These are phyloP conservation scores for Nicotiana tabacum DNA, from an alignment of 257 asterid genomes.

Conservation along the genomic window DNA sequence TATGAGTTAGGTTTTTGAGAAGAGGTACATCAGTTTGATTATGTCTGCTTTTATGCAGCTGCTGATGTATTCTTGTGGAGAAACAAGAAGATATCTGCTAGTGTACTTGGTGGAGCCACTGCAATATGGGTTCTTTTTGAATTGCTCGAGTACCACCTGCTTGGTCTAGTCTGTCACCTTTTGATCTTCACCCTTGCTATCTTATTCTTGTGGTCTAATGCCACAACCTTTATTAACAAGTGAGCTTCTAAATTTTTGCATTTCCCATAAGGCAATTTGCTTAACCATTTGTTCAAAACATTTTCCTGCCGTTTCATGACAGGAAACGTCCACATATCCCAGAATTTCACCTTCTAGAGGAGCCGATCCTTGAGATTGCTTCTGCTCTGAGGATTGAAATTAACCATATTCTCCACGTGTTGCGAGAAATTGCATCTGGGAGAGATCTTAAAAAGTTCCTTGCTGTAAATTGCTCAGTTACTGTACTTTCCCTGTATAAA, in stretches of 20 bases:
- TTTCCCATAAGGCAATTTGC: no score
- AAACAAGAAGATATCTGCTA: conserved; percentile 10
- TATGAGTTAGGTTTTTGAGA: not conserved
- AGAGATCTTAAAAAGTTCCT: conserved; percentile 73
- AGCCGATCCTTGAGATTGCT: conserved; percentile 53
- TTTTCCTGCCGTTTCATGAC: conserved; percentile 10
- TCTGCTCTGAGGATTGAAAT: conserved; percentile 51
- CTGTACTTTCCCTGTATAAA: not conserved
- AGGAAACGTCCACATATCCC: conserved; percentile 75
- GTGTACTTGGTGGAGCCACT: conserved; percentile 8
- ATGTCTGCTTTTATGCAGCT: not conserved
- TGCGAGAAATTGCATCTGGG: conserved; percentile 71
- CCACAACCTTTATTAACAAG: conserved; percentile 57
- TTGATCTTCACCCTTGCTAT: conserved; percentile 45
- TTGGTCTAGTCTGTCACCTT: conserved; percentile 61
- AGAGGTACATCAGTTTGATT: not conserved
- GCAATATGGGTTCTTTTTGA: conserved; percentile 9
- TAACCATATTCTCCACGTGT: conserved; percentile 39
- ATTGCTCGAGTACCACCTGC: conserved; percentile 43
- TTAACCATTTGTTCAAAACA: not conserved
- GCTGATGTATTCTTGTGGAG: conserved; percentile 12
- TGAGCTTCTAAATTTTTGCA: conserved; percentile 26
- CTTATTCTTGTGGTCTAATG: conserved; percentile 79
- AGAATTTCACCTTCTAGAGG: conserved; percentile 57
- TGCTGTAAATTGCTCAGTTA: conserved; percentile 33